phyloP scores from a whole-genome alignment of 2,329 filamentous ascomycete genomes.

The Cytospora schulzeri region DNA sequence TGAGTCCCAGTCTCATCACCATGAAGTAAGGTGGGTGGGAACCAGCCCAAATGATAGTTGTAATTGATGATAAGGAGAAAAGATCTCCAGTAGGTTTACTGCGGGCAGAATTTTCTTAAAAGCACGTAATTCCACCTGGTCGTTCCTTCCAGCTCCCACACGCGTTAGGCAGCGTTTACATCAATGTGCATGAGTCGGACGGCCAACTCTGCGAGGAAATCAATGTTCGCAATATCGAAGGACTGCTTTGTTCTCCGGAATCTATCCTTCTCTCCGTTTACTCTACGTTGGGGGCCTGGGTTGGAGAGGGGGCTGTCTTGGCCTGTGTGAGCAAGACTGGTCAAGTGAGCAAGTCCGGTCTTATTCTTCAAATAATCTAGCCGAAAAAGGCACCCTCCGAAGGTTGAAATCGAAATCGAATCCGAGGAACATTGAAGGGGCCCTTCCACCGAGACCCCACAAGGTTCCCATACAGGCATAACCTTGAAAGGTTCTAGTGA shows the following conservation, averaged over 20 bases:
- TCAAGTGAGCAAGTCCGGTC: slow-evolving; percentile 3
- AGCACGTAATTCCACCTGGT: no score
- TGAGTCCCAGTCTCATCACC: no score
- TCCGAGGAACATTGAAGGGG: not conserved
- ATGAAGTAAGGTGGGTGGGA: no score
- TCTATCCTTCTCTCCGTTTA: no score
- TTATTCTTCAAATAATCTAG: slow-evolving; percentile 5
- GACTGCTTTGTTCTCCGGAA: no score
- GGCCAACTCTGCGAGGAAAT: not conserved
- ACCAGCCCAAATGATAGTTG: no score
- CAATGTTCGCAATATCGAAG: not conserved
- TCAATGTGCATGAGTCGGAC: not conserved
- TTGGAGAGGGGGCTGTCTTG: not conserved
- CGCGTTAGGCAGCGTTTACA: no score
- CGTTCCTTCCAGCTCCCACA: no score
- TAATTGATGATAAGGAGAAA: no score
- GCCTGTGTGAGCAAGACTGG: not conserved
- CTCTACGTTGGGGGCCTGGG: not conserved
- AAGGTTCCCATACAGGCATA: not conserved
- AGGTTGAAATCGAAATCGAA: not conserved
- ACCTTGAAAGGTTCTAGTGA: no score
- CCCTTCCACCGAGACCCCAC: not conserved
- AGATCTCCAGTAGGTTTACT: no score
- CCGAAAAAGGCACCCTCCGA: slow-evolving; percentile 10
- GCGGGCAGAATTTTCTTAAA: no score